Percentiles rank a stretch among this genome's conserved stretches.
Evolutionary conservation across 2,329 filamentous ascomycete species (phyloP).

Genomic region (Pseudocercospora musae): DNA sequence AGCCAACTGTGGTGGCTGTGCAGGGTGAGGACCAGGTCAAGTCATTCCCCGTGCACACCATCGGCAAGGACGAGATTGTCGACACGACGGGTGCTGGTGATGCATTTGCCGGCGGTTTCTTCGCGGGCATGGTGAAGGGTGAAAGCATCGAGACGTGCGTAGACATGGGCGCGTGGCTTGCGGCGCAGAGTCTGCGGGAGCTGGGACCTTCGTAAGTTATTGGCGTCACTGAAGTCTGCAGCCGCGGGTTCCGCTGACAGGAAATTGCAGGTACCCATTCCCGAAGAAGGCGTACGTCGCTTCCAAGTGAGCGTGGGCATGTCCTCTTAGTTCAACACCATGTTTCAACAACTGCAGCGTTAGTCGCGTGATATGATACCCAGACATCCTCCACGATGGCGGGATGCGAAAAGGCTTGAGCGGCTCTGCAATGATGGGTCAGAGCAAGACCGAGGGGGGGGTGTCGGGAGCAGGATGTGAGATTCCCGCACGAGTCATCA

Average conservation of each 20-base stretch:
- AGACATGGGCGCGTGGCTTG: slow-evolving; percentile 96
- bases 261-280: slow-evolving; percentile 34
- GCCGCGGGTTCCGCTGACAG: slow-evolving; percentile 10
- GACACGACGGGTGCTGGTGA: slow-evolving; percentile 97
- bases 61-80: slow-evolving; percentile 74
- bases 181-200: slow-evolving; percentile 89
- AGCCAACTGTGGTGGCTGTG: slow-evolving; percentile 78
- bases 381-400: slow-evolving; percentile 33
- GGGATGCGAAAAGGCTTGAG: slow-evolving; percentile 14
- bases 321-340: slow-evolving; percentile 5
- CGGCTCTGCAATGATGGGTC: slow-evolving; percentile 8
- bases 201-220: slow-evolving; percentile 85
- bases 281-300: slow-evolving; percentile 39
- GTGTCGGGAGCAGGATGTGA: neutral
- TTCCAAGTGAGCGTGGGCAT: slow-evolving; percentile 13
- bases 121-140: slow-evolving; percentile 82
- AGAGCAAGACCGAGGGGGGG: neutral
- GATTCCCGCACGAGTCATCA: slow-evolving; percentile 3
- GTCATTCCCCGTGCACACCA: slow-evolving; percentile 77
- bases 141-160: slow-evolving; percentile 74
- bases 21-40: slow-evolving; percentile 60
- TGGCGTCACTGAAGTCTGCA: neutral
- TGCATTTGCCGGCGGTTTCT: slow-evolving; percentile 91
- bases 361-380: slow-evolving; percentile 28
- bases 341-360: slow-evolving; percentile 36